phyloP scores from a whole-genome alignment of 352 stramenopile species.

The Pythium folliculosum region DNA sequence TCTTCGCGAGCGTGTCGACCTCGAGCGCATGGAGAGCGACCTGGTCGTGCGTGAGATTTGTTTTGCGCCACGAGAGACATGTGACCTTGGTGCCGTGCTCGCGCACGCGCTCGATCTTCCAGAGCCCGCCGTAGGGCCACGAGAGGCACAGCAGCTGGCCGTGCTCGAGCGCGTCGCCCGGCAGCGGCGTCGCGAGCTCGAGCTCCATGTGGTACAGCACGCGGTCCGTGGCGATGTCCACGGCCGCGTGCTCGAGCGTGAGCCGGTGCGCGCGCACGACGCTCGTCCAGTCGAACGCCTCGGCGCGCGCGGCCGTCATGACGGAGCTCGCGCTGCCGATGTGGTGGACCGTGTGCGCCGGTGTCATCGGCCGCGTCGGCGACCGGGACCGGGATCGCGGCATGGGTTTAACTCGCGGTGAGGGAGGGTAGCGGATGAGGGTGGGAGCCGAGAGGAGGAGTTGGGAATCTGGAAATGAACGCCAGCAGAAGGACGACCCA shows the following conservation, averaged over 20 bases:
- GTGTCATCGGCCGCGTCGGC: no score
- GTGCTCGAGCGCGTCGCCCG: not conserved
- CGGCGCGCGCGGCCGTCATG: no score
- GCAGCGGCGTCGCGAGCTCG: constrained; percentile 40
- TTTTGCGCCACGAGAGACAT: constrained; percentile 52
- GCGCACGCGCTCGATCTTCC: constrained; percentile 45
- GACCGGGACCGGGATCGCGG: no score
- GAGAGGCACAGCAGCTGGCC: constrained; percentile 34
- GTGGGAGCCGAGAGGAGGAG: no score
- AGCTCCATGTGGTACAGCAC: constrained; percentile 53
- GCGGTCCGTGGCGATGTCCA: constrained; percentile 50
- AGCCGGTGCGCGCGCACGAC: constrained; percentile 40
- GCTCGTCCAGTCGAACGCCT: constrained; percentile 3
- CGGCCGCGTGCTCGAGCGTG: constrained; percentile 45
- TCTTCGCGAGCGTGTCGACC: constrained; percentile 35
- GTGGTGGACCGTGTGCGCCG: no score
- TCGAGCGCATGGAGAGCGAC: constrained; percentile 15
- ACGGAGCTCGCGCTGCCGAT: no score
- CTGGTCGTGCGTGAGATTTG: constrained; percentile 37
- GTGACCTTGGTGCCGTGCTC: constrained; percentile 33
- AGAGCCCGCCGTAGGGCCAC: constrained; percentile 54
- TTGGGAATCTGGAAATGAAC: no score
- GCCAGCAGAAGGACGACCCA: no score
- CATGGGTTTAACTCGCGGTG: no score
- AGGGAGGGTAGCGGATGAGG: no score